Evolutionary conservation across 2,329 filamentous ascomycete genomes (phyloP).

Genomic region (Helotiales sp.): DNA sequence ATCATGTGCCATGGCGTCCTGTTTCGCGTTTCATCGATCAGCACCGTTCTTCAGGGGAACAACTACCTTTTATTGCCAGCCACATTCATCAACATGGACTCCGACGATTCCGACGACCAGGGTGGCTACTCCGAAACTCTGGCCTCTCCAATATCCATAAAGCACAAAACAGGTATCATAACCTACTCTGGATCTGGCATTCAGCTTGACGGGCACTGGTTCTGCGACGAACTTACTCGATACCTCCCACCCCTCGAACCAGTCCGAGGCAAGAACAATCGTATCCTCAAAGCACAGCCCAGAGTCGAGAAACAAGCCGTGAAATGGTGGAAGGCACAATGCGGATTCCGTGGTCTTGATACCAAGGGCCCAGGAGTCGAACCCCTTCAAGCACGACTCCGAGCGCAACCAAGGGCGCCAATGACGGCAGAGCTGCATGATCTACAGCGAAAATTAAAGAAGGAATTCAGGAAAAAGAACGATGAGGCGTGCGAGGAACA

Average conservation of each 20-base stretch:
- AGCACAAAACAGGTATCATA: background rate
- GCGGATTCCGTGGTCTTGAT: background rate
- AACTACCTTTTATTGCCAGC: too few species aligned
- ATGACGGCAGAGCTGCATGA: background rate
- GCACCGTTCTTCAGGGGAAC: too few species aligned
- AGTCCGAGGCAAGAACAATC: background rate
- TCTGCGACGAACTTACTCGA: background rate
- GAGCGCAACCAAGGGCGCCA: background rate
- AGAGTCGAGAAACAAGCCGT: background rate
- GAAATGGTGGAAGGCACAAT: background rate
- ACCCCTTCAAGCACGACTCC: background rate
- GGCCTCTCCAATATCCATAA: background rate
- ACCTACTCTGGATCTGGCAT: background rate
- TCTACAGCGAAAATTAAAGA: background rate
- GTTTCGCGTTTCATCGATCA: too few species aligned
- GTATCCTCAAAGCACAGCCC: background rate
- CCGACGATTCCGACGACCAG: constrained; percentile 13
- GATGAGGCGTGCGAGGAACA: background rate
- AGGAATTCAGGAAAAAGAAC: background rate
- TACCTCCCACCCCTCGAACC: background rate
- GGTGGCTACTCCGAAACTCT: background rate
- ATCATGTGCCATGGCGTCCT: too few species aligned
- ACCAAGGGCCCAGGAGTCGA: background rate
- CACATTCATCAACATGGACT: too few species aligned
- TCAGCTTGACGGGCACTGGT: background rate